Evolutionary conservation across 2,329 filamentous ascomycete species (phyloP), one percentile per base, ranked within the genome.

Genomic region (Colletotrichum sp.): DNA sequence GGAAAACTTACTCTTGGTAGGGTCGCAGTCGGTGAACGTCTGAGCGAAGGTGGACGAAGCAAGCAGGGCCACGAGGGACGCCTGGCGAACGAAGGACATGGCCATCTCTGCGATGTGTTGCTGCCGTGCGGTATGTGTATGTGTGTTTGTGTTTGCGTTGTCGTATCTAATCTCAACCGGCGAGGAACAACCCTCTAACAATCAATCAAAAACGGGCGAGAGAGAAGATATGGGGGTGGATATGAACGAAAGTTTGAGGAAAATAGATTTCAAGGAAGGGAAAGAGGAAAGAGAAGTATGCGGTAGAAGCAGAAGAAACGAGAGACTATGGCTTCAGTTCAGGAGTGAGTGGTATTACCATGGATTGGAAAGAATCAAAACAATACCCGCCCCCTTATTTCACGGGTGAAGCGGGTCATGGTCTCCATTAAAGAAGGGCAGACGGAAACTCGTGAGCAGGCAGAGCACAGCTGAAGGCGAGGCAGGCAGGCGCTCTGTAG

Each of bases 21-120:
- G 74, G 59, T 76, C 74, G 65, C 74, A 76, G 12, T 74, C 70
- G 30, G 74, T 73, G 8, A 76, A 76, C 5, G 74, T 76, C 39
- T 76, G 74, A 69, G 64, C 74, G n/a, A 76, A 22, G 25, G 74
- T 65, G 28, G 74, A 73, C 12, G 70, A 64, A 34, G 70, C 74
- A 19, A 76, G 74, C 6, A 76, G 70, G 34, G 74, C 74, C 36
- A 76, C 70, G 44, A 76, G 70, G 34, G 74, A 73, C 65, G 74
- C 74, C 52, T 76, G 74, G 68, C 74, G 74, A 74, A 76, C 70
- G 64, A 76, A 73, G 48, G 70, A 76, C 64, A 69, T n/a, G 8
- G 64, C 74, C 74, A 76, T 76, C 39, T 72, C 34, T 32, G 39
- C 39, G 25, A 30, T 61, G 57, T 30, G 19, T 61, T 44, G 44